Conservation (phyloP, 2,329 filamentous ascomycete genomes). For the Scytalidium lignicola region DNA sequence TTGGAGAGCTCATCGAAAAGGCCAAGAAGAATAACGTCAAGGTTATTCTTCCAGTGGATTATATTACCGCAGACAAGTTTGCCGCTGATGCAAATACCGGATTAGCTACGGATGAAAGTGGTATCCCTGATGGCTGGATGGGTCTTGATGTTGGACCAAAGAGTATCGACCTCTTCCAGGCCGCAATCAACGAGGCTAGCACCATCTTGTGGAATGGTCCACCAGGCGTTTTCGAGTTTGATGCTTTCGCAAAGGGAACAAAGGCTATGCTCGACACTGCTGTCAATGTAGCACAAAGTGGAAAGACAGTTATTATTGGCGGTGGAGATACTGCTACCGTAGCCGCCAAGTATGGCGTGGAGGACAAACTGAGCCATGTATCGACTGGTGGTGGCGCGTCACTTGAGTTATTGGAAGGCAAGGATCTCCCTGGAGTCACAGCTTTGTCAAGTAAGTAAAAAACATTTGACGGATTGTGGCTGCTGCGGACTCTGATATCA, state of each 20-base stretch:
- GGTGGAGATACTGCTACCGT: conserved; percentile 98
- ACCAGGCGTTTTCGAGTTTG: conserved; percentile 94
- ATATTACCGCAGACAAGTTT: conserved; percentile 95
- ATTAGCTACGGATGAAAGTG: conserved; percentile 76
- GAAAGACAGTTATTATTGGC: conserved; percentile 97
- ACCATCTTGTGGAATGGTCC: conserved; percentile 99
- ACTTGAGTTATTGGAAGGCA: conserved; percentile 95
- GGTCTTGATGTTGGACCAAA: conserved; percentile 91
- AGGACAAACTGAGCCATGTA: conserved; percentile 97
- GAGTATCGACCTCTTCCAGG: conserved; percentile 82
- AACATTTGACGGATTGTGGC: conserved; percentile 12
- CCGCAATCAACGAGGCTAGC: conserved; percentile 80
- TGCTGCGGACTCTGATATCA: conserved; percentile 22
- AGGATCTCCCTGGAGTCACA: conserved; percentile 89
- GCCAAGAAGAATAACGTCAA: conserved; percentile 95
- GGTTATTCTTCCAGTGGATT: conserved; percentile 90
- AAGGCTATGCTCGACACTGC: conserved; percentile 88
- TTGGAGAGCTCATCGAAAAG: conserved; percentile 83
- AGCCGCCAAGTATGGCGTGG: conserved; percentile 92
- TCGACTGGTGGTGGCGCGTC: conserved; percentile 94
- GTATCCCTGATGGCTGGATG: conserved; percentile 97
- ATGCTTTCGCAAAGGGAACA: conserved; percentile 87
- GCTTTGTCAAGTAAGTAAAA: conserved; percentile 76
- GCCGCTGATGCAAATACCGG: conserved; percentile 75
- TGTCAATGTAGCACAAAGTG: conserved; percentile 71